Base-by-base conservation (phyloP, 768 basidiomycete genomes). In the Psilocybe sp. region DNA sequence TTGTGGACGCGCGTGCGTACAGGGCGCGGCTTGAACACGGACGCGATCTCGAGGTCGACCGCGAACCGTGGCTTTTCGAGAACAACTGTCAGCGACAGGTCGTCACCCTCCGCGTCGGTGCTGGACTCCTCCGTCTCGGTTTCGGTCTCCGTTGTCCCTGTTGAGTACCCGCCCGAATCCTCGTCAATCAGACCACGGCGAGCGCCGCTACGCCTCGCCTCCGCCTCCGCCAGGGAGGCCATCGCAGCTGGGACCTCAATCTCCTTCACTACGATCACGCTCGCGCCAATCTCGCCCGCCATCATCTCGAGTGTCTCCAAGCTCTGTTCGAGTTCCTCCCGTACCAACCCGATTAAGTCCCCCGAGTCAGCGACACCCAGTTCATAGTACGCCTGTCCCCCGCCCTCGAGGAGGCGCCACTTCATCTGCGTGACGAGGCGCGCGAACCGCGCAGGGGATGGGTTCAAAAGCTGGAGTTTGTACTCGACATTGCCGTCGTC, bases 381-480 rank as follows among this genome's bases (percentile, higher is more conserved):
- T 54, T 93, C 91, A 53, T 93, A 93, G 63, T 89, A 85, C 0
- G 91, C 90, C 60, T 85, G 83, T 1, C 89, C 89, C 1, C 86
- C 83, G 13, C 92, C 92, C 63, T 93, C 87, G 42, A 89, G 79
- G 8, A 94, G 77, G 2, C 95, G 81, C 94, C 96, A 98, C 62
- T 96, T 94, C 68, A 97, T 82, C 69, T 98, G 95, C 0, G 95
- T 98, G 48, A 93, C 89, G 16, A 98, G 85, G 52, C 86, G 82
- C 3, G 81, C 78, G 57, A 92, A 91, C 41, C 90, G 89, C 4
- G 82, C 76, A 0, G 82, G 80, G 12, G 88, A 77, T 0, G 93
- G 91, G 43, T 83, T 75, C 36, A 93, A 79, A 16, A 96, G 84
- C 64, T 93, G 91, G 32, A 96, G 80, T 68, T 97, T 97, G 75